Conservation (phyloP, 2,329 filamentous ascomycete species). For the Botrytis deweyae region DNA sequence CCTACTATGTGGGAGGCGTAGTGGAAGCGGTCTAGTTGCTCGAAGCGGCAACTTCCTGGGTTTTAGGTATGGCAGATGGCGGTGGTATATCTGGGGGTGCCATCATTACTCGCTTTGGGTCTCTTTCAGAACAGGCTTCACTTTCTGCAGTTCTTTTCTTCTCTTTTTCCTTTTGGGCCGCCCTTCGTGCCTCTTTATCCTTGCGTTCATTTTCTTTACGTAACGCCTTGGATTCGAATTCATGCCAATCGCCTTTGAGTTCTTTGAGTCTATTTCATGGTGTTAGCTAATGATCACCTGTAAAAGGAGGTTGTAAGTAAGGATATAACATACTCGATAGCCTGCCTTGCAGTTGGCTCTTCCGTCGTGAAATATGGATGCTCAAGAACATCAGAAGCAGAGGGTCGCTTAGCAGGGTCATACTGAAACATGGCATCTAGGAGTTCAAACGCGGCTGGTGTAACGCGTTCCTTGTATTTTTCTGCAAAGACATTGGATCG, state of each 20-base stretch:
- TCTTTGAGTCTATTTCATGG: constrained; percentile 57
- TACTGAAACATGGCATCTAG: constrained; percentile 83
- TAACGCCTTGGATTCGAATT: constrained; percentile 94
- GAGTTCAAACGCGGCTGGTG: constrained; percentile 78
- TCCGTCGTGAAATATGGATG: constrained; percentile 88
- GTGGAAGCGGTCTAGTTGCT: background rate
- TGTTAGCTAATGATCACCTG: constrained; percentile 31
- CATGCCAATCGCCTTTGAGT: constrained; percentile 94
- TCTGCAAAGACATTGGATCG: constrained; percentile 76
- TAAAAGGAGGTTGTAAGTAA: background rate
- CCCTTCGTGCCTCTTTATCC: constrained; percentile 45
- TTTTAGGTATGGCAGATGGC: constrained; percentile 9
- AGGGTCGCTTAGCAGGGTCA: constrained; percentile 80
- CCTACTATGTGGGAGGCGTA: background rate
- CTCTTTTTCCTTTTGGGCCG: constrained; percentile 37
- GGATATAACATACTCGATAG: constrained; percentile 66
- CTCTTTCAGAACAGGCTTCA: constrained; percentile 28
- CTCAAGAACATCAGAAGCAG: constrained; percentile 77
- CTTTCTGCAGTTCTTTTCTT: constrained; percentile 36
- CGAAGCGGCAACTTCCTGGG: background rate
- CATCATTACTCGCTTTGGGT: constrained; percentile 35
- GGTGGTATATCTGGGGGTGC: constrained; percentile 26
- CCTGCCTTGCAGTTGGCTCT: constrained; percentile 73
- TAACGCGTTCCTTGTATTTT: constrained; percentile 75
- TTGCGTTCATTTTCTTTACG: constrained; percentile 80